Conservation (phyloP, 305 asterid species). For the Salvia sclarea region DNA sequence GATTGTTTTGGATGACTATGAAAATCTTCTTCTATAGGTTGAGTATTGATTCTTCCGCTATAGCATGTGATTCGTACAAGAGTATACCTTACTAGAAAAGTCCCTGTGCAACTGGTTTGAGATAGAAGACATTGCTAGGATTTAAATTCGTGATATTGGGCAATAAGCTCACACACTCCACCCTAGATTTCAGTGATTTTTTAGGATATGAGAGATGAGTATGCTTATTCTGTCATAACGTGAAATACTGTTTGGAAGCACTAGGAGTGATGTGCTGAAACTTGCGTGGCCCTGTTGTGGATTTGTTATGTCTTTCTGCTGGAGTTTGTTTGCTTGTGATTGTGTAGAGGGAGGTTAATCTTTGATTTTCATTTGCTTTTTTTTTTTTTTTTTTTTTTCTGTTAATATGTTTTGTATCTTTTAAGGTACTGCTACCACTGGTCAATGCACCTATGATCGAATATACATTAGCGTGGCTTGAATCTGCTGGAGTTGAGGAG, state of each 20-base stretch:
- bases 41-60: neutral
- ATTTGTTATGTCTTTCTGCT: too few relatives aligned
- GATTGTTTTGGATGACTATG: neutral
- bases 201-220: constrained; percentile 7
- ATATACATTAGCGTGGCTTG: constrained; percentile 96
- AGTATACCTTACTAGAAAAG: neutral
- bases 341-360: constrained; percentile 10
- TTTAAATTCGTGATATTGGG: too few relatives aligned
- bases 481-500: constrained; percentile 94
- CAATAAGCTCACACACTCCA: too few relatives aligned
- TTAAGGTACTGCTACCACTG: constrained; percentile 77
- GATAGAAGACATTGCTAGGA: neutral
- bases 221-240: neutral
- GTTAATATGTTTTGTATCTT: constrained; percentile 25
- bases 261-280: neutral
- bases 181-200: neutral
- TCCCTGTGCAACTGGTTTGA: neutral
- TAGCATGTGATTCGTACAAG: neutral
- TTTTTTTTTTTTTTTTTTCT: neutral
- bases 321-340: neutral
- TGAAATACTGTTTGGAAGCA: neutral
- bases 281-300: too few relatives aligned
- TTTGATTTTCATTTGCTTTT: neutral
- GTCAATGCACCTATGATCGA: constrained; percentile 94
- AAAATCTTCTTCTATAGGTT: neutral